phyloP scores from a whole-genome alignment of 192 early-diverging fungal species.

The Coemansia sp. region DNA sequence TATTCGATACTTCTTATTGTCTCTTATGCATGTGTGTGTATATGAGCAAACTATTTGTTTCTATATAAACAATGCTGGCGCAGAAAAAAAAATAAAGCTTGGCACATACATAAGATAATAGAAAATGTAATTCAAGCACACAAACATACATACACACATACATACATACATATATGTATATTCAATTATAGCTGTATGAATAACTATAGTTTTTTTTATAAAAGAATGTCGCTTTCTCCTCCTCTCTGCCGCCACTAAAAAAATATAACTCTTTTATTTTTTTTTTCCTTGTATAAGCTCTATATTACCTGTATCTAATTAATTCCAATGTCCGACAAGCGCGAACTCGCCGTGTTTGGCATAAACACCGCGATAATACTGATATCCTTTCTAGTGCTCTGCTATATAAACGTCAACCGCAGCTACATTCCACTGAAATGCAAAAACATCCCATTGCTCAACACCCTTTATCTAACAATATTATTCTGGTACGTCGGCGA shows the following conservation, averaged over 20 bases:
- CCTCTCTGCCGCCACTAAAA: background rate
- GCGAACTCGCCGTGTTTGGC: conserved; percentile 32
- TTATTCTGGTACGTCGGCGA: conserved; percentile 43
- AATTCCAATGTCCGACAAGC: conserved; percentile 10
- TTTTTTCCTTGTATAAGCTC: background rate
- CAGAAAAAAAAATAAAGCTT: background rate
- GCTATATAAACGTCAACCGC: conserved; percentile 33
- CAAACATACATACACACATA: too few species aligned
- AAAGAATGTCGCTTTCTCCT: too few species aligned
- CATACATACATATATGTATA: too few species aligned
- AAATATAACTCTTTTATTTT: background rate
- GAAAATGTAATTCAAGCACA: too few species aligned
- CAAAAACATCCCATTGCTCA: conserved; percentile 47
- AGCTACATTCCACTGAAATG: conserved; percentile 38
- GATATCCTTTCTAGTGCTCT: conserved; percentile 13
- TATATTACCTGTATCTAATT: too few species aligned
- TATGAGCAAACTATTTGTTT: background rate
- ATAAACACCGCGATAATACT: conserved; percentile 27
- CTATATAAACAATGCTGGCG: conserved; percentile 2
- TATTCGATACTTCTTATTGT: conserved; percentile 5
- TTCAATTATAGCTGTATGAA: too few species aligned
- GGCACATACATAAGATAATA: background rate
- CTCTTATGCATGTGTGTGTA: background rate
- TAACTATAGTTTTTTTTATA: too few species aligned
- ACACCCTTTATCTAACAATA: conserved; percentile 23